phyloP scores from a whole-genome alignment of 345 rosid genomes.

The Stellera chamaejasme region DNA sequence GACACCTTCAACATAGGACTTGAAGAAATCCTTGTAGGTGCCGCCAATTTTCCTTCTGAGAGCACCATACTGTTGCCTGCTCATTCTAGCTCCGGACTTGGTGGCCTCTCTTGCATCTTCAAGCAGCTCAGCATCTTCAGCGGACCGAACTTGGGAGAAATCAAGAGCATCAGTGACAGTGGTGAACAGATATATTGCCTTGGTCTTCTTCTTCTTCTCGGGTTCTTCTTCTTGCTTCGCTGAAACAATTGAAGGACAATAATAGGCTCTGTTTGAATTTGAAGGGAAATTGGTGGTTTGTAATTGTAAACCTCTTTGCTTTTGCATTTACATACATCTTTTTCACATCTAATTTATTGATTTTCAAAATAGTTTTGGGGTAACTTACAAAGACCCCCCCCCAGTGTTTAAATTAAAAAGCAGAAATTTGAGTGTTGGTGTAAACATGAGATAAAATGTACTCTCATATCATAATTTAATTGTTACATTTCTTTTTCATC shows the following conservation, averaged over 20 bases:
- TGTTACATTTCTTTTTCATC: too few species aligned
- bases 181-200: constrained; percentile 61
- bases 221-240: constrained; percentile 28
- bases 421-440: too few species aligned
- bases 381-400: too few species aligned
- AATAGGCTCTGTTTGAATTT: constrained; percentile 5
- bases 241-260: constrained; percentile 16
- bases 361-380: too few species aligned
- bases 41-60: constrained; percentile 85
- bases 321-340: too few species aligned
- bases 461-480: too few species aligned
- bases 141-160: constrained; percentile 71
- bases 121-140: constrained; percentile 71
- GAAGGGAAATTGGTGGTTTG: constrained; percentile 17
- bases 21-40: constrained; percentile 88
- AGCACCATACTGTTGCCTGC: constrained; percentile 88
- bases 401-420: too few species aligned
- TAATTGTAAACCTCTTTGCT: too few species aligned
- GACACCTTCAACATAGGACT: constrained; percentile 81
- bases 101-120: constrained; percentile 68
- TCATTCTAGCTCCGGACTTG: constrained; percentile 59
- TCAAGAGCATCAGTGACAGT: constrained; percentile 73
- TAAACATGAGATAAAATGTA: too few species aligned
- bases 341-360: too few species aligned
- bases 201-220: constrained; percentile 21